Percentiles rank a stretch among this genome's conserved stretches.
phyloP scores from a whole-genome alignment of 345 rosid genomes.

The Atalantia buxifolia region DNA sequence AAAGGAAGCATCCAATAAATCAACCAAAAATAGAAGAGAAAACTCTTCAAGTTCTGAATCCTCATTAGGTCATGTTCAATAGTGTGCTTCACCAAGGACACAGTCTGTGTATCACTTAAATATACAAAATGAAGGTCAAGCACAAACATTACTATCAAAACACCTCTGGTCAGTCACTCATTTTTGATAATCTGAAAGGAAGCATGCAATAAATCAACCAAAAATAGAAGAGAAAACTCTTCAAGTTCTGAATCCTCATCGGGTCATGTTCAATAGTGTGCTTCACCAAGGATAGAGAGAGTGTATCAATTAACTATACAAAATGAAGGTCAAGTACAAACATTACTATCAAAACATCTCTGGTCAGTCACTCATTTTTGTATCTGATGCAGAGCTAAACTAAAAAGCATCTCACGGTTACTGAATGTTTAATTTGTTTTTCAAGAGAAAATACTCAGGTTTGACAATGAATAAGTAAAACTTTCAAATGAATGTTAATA shows the following conservation, averaged over 20 bases:
- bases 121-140: too few relatives aligned
- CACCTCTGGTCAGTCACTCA: too few relatives aligned
- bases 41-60: conserved; percentile 1
- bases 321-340: conserved; percentile 3
- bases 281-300: background rate
- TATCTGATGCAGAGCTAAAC: background rate
- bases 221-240: background rate
- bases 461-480: background rate
- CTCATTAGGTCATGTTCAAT: background rate
- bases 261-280: background rate
- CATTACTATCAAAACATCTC: background rate
- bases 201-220: conserved; percentile 1
- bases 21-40: background rate
- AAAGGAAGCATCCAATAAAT: background rate
- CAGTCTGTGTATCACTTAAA: background rate
- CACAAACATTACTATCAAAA: too few relatives aligned
- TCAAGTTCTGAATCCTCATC: conserved; percentile 1
- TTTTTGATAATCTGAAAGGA: background rate
- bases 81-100: background rate
- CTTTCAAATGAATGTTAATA: conserved; percentile 23
- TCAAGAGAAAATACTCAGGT: background rate
- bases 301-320: background rate
- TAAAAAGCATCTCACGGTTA: background rate
- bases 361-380: background rate
- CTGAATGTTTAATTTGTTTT: background rate